A percentile compares a stretch with the other conserved stretches of the same genome.
phyloP scores from a whole-genome alignment of 164 flowering plant species.

The Sextonia rubra region DNA sequence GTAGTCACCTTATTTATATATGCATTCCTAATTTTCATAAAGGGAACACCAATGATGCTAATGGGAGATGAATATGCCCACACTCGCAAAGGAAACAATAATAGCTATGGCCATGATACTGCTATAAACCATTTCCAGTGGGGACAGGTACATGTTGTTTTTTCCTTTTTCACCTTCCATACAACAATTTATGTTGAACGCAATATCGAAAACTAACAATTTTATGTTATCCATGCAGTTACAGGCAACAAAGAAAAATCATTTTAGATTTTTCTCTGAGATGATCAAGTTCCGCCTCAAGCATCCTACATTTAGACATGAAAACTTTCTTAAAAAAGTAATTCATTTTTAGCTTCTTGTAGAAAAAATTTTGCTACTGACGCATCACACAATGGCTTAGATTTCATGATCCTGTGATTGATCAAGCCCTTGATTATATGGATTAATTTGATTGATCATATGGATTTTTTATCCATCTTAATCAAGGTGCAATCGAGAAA shows the following conservation, averaged over 20 bases:
- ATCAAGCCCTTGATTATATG: too few species aligned
- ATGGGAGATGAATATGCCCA: constrained; percentile 99
- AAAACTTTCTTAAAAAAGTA: constrained; percentile 69
- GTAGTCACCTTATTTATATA: background rate
- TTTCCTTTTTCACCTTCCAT: background rate
- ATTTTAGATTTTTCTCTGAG: constrained; percentile 86
- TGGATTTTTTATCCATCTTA: too few species aligned
- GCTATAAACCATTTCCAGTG: constrained; percentile 83
- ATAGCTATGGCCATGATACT: constrained; percentile 94
- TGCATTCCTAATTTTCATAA: constrained; percentile 4
- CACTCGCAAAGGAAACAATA: constrained; percentile 92
- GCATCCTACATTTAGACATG: constrained; percentile 48
- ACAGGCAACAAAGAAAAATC: constrained; percentile 46
- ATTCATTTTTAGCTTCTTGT: constrained; percentile 10
- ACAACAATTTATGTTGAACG: background rate
- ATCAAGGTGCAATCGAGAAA: too few species aligned
- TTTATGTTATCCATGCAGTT: constrained; percentile 39
- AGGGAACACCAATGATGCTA: constrained; percentile 98
- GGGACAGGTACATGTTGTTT: constrained; percentile 43
- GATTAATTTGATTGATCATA: too few species aligned
- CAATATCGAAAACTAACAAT: background rate
- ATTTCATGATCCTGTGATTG: too few species aligned
- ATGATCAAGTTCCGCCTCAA: constrained; percentile 60
- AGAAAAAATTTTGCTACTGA: background rate
- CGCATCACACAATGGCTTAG: too few species aligned